Conservation (phyloP, 768 basidiomycete species). For the Podaxis sp. region DNA sequence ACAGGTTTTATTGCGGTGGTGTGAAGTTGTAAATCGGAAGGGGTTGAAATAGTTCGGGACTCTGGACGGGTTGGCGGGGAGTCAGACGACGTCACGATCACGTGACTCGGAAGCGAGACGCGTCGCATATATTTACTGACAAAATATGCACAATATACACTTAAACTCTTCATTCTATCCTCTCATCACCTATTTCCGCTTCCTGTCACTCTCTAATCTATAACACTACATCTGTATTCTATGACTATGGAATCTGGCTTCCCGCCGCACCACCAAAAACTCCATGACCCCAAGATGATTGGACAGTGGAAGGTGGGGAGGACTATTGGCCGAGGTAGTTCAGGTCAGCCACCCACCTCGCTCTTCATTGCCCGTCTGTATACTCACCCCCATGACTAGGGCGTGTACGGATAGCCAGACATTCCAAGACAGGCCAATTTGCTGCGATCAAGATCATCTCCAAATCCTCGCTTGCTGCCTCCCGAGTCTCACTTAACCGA, state of each 20-base stretch:
- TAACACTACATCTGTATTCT: slow-evolving; percentile 20
- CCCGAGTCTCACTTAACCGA: slow-evolving; percentile 65
- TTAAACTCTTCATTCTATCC: background rate
- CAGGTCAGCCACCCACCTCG: slow-evolving; percentile 47
- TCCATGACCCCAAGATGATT: slow-evolving; percentile 61
- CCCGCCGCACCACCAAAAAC: slow-evolving; percentile 19
- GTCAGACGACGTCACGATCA: slow-evolving; percentile 15
- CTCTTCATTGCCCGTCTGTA: background rate
- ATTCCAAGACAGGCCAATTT: slow-evolving; percentile 84
- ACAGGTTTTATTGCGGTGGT: background rate
- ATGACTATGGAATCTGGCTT: slow-evolving; percentile 8
- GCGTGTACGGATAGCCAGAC: slow-evolving; percentile 85
- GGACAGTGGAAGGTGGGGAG: slow-evolving; percentile 84
- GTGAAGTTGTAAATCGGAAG: background rate
- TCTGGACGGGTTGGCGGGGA: background rate
- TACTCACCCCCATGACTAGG: slow-evolving; percentile 44
- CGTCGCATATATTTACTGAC: slow-evolving; percentile 26
- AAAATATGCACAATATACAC: background rate
- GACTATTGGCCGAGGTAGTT: slow-evolving; percentile 80
- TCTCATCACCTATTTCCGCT: background rate
- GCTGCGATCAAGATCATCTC: slow-evolving; percentile 95
- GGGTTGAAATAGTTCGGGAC: background rate
- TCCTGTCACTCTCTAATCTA: slow-evolving; percentile 15
- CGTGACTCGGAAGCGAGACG: slow-evolving; percentile 27
- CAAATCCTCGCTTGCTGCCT: slow-evolving; percentile 61